Conservation (phyloP, 2,329 filamentous ascomycete species). For the Orbilia quercus region DNA sequence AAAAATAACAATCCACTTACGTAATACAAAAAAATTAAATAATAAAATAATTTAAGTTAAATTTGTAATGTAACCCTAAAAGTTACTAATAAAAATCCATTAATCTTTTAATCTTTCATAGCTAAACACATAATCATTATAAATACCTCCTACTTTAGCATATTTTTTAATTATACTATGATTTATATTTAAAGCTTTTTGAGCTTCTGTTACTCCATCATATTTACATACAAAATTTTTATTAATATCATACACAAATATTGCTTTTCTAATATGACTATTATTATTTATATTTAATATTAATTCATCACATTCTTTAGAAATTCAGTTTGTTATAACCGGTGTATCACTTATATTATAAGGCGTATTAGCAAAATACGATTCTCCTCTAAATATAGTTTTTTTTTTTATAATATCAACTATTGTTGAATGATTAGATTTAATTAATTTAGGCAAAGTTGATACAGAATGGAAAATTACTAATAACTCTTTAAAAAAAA, state of each 20-base stretch:
- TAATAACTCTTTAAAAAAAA: slow-evolving; percentile 52
- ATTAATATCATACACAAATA: slow-evolving; percentile 58
- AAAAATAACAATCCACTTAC: too few relatives aligned
- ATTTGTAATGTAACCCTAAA: too few relatives aligned
- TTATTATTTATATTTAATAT: slow-evolving; percentile 32
- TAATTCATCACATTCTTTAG: slow-evolving; percentile 52
- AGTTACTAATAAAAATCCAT: too few relatives aligned
- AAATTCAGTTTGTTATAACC: slow-evolving; percentile 52
- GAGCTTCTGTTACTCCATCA: slow-evolving; percentile 5
- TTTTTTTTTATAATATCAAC: slow-evolving; percentile 34
- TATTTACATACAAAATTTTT: slow-evolving; percentile 41
- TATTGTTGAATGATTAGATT: slow-evolving; percentile 47
- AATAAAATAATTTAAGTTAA: too few relatives aligned
- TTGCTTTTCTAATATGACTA: slow-evolving; percentile 42
- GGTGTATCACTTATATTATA: slow-evolving; percentile 37
- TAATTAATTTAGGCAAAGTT: slow-evolving; percentile 57
- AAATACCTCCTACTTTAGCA: slow-evolving; percentile 5
- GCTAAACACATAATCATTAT: slow-evolving; percentile 32
- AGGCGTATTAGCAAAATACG: slow-evolving; percentile 35
- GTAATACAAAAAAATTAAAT: too few relatives aligned
- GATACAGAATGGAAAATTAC: slow-evolving; percentile 17
- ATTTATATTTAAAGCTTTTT: slow-evolving; percentile 46
- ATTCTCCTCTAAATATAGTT: slow-evolving; percentile 48
- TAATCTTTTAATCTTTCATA: too few relatives aligned
- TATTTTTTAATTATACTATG: slow-evolving; percentile 35